phyloP scores from a whole-genome alignment of 129 eudicot species.

The Helianthus annuus region HanXRQr2.0-SUNRISE NC_035436.2:2111507-2112006 shows the following conservation, averaged over 20 bases:
- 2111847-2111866: constrained; percentile 59
- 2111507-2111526: background rate
- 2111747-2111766: constrained; percentile 53
- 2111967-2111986: constrained; percentile 34
- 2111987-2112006: background rate
- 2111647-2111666: background rate
- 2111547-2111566: background rate
- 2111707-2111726: constrained; percentile 71
- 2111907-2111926: constrained; percentile 69
- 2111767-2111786: constrained; percentile 52
- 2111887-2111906: constrained; percentile 64
- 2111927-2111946: constrained; percentile 46
- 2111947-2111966: constrained; percentile 72
- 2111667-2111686: background rate
- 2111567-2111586: background rate
- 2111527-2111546: background rate
- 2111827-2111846: constrained; percentile 47
- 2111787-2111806: constrained; percentile 75
- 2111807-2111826: constrained; percentile 71
- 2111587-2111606: constrained; percentile 77
- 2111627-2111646: constrained; percentile 21
- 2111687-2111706: constrained; percentile 36
- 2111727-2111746: constrained; percentile 57
- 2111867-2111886: constrained; percentile 57
- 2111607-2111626: constrained; percentile 71